phyloP scores from a whole-genome alignment of 768 basidiomycete genomes.

The Suillus discolor region DNA sequence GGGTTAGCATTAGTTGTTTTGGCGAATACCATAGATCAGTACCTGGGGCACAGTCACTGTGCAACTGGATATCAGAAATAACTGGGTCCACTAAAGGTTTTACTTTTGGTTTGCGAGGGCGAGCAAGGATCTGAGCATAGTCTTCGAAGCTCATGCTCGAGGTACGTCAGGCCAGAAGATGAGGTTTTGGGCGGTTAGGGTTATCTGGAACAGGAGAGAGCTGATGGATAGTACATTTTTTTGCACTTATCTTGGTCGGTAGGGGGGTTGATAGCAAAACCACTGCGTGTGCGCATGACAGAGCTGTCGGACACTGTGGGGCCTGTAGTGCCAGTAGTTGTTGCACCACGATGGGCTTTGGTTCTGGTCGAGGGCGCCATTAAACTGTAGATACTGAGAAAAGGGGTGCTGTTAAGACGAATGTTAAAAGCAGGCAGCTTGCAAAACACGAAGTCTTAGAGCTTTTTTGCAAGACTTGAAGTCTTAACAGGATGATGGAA shows the following conservation, averaged over 20 bases:
- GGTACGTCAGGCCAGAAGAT: too few species aligned
- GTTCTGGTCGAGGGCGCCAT: not conserved
- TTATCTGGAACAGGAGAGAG: too few species aligned
- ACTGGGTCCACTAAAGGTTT: too few species aligned
- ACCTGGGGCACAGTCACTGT: too few species aligned
- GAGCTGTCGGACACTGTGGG: not conserved
- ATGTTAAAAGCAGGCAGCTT: not conserved
- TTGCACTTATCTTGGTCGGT: not conserved
- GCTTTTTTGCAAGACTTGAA: not conserved
- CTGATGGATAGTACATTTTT: too few species aligned
- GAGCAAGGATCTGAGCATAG: too few species aligned
- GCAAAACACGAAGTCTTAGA: not conserved
- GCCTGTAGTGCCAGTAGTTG: not conserved
- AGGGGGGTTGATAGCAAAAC: not conserved
- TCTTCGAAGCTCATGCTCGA: too few species aligned
- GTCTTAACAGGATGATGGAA: not conserved
- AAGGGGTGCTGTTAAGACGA: not conserved
- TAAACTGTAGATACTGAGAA: not conserved
- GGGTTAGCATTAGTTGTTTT: too few species aligned
- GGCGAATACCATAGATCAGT: too few species aligned
- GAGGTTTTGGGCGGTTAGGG: too few species aligned
- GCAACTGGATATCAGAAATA: too few species aligned
- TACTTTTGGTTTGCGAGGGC: too few species aligned
- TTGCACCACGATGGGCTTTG: not conserved
- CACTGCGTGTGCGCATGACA: not conserved